phyloP scores from a whole-genome alignment of 352 stramenopile genomes.

The Phytophthora sojae region DNA sequence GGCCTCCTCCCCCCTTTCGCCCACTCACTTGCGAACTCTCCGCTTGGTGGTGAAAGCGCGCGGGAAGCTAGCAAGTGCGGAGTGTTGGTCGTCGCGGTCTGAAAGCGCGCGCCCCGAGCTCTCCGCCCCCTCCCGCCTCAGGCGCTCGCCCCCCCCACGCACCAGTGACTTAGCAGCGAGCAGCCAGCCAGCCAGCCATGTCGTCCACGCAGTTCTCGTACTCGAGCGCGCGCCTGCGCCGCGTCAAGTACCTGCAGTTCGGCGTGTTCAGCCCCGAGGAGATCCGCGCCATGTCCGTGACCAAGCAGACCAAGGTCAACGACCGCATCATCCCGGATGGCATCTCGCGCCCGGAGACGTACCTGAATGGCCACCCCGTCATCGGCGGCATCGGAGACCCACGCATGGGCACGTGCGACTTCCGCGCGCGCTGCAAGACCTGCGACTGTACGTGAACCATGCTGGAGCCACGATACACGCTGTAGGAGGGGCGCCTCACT shows the following conservation, averaged over 20 bases:
- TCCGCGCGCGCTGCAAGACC: slow-evolving; percentile 90
- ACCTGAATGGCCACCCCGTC: slow-evolving; percentile 95
- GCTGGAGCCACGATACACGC: background rate
- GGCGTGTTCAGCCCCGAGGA: slow-evolving; percentile 98
- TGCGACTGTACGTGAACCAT: slow-evolving; percentile 83
- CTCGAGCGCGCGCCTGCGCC: slow-evolving; percentile 93
- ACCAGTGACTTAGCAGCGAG: too few species aligned
- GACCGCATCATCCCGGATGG: slow-evolving; percentile 96
- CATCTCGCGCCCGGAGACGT: slow-evolving; percentile 92
- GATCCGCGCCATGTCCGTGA: slow-evolving; percentile 97
- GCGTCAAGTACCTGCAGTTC: slow-evolving; percentile 99
- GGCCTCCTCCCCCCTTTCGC: slow-evolving; percentile 23
- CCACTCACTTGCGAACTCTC: slow-evolving; percentile 77
- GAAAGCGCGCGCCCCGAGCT: background rate
- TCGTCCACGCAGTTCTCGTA: slow-evolving; percentile 95
- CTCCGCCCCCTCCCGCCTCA: background rate
- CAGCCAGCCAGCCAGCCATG: slow-evolving; percentile 41
- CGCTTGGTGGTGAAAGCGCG: slow-evolving; percentile 55
- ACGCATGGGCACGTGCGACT: slow-evolving; percentile 96
- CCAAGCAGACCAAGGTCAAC: slow-evolving; percentile 97
- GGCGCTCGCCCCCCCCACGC: background rate
- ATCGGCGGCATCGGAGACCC: slow-evolving; percentile 99
- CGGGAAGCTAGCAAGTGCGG: slow-evolving; percentile 25
- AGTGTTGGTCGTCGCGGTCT: slow-evolving; percentile 37
- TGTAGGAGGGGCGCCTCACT: too few species aligned